A percentile compares a stretch with the other conserved stretches of the same genome.
Conservation (phyloP, 306 rosid genomes). For the Mimosa pudica region DNA sequence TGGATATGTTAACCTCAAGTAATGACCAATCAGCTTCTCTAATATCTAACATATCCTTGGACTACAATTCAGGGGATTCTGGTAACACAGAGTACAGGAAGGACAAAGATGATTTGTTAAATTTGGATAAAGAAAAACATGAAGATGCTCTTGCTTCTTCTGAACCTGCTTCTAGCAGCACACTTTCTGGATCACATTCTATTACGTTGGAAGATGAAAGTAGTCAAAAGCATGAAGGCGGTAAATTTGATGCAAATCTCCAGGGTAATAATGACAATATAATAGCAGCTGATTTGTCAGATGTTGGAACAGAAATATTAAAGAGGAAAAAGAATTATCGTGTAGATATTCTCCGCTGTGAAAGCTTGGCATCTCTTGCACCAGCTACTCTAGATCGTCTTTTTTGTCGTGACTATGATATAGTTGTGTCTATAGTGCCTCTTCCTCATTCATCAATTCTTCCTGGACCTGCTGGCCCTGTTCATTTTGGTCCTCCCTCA, state of each 20-base stretch:
- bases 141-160: conserved; percentile 46
- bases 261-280: conserved; percentile 46
- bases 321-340: conserved; percentile 69
- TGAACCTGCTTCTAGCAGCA: conserved; percentile 45
- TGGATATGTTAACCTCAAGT: conserved; percentile 46
- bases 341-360: conserved; percentile 93
- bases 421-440: conserved; percentile 90
- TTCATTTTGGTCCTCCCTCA: conserved; percentile 96
- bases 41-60: conserved; percentile 48
- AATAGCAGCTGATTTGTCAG: conserved; percentile 52
- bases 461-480: conserved; percentile 80
- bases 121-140: conserved; percentile 36
- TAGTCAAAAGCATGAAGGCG: conserved; percentile 39
- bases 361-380: conserved; percentile 94
- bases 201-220: conserved; percentile 43
- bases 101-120: conserved; percentile 39
- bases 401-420: conserved; percentile 91
- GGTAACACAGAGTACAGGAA: conserved; percentile 36
- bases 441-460: conserved; percentile 85
- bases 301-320: conserved; percentile 55
- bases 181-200: conserved; percentile 46
- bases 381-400: conserved; percentile 79
- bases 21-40: conserved; percentile 49
- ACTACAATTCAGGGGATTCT: conserved; percentile 42
- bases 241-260: conserved; percentile 42